phyloP scores from a whole-genome alignment of 768 basidiomycete genomes.

The Phlegmacium glaucopus region DNA sequence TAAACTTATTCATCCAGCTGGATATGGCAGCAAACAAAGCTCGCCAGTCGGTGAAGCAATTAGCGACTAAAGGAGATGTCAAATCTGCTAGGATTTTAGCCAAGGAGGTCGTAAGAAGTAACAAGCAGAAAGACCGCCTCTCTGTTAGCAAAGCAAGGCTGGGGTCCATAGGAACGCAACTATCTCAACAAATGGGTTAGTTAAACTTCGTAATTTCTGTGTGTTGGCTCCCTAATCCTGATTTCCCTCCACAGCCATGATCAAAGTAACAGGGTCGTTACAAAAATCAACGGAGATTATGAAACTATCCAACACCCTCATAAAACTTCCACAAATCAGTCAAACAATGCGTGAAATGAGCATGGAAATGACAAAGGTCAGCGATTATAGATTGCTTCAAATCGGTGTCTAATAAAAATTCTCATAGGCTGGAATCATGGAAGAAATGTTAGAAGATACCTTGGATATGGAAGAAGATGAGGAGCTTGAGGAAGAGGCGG shows the following conservation, averaged over 20 bases:
- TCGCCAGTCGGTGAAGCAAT: conserved; percentile 76
- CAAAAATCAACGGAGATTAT: conserved; percentile 99
- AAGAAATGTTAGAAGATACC: conserved; percentile 96
- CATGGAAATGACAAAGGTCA: conserved; percentile 98
- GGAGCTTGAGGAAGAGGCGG: conserved; percentile 94
- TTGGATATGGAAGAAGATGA: conserved; percentile 92
- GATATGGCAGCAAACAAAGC: conserved; percentile 82
- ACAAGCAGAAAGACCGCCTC: conserved; percentile 91
- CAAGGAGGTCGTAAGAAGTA: conserved; percentile 89
- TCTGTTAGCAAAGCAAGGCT: conserved; percentile 91
- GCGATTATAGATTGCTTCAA: not conserved
- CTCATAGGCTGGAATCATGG: conserved; percentile 90
- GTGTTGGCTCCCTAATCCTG: conserved; percentile 1
- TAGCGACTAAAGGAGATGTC: conserved; percentile 87
- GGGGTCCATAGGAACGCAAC: conserved; percentile 85
- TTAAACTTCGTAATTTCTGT: conserved; percentile 11
- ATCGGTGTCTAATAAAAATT: not conserved
- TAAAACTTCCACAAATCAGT: conserved; percentile 91
- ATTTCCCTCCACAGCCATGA: conserved; percentile 61
- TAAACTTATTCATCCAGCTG: conserved; percentile 46
- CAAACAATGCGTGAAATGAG: conserved; percentile 96
- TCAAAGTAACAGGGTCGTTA: conserved; percentile 95
- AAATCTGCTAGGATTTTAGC: conserved; percentile 93
- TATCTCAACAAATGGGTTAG: conserved; percentile 90
- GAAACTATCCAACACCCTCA: conserved; percentile 91